Evolutionary conservation across 352 stramenopile species (phyloP).

Genomic region (Pythium dissimile): DNA sequence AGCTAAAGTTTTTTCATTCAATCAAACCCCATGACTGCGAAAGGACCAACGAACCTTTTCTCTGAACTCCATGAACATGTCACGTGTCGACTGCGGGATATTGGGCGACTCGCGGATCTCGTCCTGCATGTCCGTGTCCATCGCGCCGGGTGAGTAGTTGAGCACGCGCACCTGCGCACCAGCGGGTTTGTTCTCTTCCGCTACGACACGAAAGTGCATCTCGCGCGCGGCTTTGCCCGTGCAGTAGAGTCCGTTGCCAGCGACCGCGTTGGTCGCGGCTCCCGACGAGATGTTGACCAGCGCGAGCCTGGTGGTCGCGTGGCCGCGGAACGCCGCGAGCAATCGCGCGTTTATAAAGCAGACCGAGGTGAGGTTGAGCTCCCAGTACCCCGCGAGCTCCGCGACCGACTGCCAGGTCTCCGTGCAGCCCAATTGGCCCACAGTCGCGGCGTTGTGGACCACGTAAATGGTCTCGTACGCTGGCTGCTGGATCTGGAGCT

Average conservation of each 20-base stretch:
- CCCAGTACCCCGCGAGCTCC: constrained; percentile 7
- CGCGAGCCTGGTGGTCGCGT: background rate
- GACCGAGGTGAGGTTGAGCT: constrained; percentile 13
- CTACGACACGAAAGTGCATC: constrained; percentile 80
- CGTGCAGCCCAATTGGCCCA: constrained; percentile 12
- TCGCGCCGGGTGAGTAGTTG: constrained; percentile 82
- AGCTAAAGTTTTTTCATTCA: no score
- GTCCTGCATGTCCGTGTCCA: constrained; percentile 86
- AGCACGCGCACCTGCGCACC: constrained; percentile 51
- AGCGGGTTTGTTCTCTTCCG: constrained; percentile 37
- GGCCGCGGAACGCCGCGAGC: background rate
- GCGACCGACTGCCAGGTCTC: constrained; percentile 1
- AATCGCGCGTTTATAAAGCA: constrained; percentile 14
- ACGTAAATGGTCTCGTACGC: constrained; percentile 12
- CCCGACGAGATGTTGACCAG: constrained; percentile 14
- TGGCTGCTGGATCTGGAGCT: background rate
- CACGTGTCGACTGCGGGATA: background rate
- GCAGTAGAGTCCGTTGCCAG: constrained; percentile 56
- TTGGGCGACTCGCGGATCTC: constrained; percentile 44
- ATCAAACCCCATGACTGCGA: background rate
- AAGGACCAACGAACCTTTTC: background rate
- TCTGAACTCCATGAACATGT: constrained; percentile 8
- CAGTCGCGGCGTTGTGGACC: constrained; percentile 11
- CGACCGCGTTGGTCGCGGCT: background rate
- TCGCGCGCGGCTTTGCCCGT: constrained; percentile 82